A percentile compares a stretch with the other conserved stretches of the same genome.
phyloP scores from a whole-genome alignment of 257 asterid genomes.

The Ehretia macrophylla region DNA sequence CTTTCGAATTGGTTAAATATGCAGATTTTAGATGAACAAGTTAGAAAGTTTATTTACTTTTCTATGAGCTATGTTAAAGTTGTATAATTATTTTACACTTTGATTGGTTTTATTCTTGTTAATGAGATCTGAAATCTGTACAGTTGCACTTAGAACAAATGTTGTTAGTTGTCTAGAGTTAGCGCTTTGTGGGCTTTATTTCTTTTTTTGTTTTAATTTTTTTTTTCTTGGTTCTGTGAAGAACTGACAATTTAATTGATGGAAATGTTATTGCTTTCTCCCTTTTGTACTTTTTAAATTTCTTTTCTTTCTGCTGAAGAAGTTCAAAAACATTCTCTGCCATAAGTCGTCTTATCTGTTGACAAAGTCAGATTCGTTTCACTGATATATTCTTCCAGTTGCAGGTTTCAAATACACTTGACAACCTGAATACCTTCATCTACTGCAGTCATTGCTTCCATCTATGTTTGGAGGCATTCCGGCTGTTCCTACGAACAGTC shows the following conservation, averaged over 20 bases:
- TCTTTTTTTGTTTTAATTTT: neutral
- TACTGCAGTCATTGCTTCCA: slow-evolving; percentile 41
- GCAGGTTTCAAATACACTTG: slow-evolving; percentile 24
- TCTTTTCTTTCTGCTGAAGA: too few species aligned
- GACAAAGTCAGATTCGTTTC: neutral
- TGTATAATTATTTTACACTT: too few species aligned
- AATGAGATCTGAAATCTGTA: neutral
- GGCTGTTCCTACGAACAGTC: slow-evolving; percentile 62
- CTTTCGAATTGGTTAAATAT: too few species aligned
- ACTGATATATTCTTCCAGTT: slow-evolving; percentile 18
- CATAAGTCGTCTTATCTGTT: too few species aligned
- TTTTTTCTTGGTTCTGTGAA: too few species aligned
- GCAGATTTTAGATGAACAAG: too few species aligned
- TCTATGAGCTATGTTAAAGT: too few species aligned
- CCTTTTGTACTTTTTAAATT: too few species aligned
- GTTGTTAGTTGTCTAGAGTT: neutral
- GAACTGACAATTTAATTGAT: too few species aligned
- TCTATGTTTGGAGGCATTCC: slow-evolving; percentile 88
- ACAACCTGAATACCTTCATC: slow-evolving; percentile 20
- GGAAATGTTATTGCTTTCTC: too few species aligned
- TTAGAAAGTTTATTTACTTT: too few species aligned
- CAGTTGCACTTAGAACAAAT: neutral
- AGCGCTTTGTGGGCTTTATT: neutral
- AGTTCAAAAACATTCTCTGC: too few species aligned
- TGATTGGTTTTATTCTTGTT: neutral